phyloP scores from a whole-genome alignment of 1,284 basidiomycete genomes.

The Neolentinus lepideus region DNA sequence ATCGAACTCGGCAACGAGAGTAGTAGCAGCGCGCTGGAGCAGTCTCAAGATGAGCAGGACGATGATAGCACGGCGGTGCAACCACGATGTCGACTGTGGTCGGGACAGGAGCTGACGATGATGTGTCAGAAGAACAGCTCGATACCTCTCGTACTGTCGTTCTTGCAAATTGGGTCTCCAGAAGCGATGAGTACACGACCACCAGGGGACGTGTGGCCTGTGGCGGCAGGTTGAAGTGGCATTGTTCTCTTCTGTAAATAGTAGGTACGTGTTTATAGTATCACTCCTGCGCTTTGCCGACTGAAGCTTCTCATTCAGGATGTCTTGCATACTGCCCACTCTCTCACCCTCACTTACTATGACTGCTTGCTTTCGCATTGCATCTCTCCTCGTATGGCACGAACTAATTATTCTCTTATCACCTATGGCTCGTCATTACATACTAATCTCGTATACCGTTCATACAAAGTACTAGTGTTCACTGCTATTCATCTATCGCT shows the following conservation, averaged over 20 bases:
- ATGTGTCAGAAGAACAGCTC: slow-evolving; percentile 69
- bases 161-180: slow-evolving; percentile 37
- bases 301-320: background rate
- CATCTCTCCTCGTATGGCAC: background rate
- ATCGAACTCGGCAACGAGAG: slow-evolving; percentile 33
- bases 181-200: slow-evolving; percentile 10
- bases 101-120: slow-evolving; percentile 56
- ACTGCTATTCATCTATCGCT: background rate
- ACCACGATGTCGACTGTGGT: slow-evolving; percentile 42
- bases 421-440: background rate
- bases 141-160: slow-evolving; percentile 51
- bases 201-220: background rate
- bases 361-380: slow-evolving; percentile 1
- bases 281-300: background rate
- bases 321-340: background rate
- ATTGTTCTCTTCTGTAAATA: background rate
- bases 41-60: slow-evolving; percentile 24
- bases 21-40: slow-evolving; percentile 14
- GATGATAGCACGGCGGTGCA: slow-evolving; percentile 17
- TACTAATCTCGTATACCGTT: background rate
- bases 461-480: background rate
- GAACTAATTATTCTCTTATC: background rate
- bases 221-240: background rate
- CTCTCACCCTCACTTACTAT: background rate
- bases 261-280: background rate